Percentiles rank a stretch among this genome's conserved stretches.
phyloP scores from a whole-genome alignment of 345 rosid species.

The Euphorbia lathyris region DNA sequence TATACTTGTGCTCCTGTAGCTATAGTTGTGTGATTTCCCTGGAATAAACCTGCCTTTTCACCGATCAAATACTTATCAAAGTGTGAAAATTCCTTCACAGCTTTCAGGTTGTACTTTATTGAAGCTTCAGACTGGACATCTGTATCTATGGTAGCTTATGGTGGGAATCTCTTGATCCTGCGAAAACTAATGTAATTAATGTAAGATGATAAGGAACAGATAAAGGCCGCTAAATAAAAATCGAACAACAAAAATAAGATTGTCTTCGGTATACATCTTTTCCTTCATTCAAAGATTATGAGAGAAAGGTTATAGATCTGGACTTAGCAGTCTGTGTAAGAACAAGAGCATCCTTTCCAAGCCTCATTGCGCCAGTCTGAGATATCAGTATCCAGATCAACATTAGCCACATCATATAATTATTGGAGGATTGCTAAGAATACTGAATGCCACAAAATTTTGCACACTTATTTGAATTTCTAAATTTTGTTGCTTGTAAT shows the following conservation, averaged over 20 bases:
- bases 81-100: conserved; percentile 31
- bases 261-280: conserved; percentile 25
- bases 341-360: no score
- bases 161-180: no score
- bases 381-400: conserved; percentile 7
- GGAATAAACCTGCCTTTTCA: no score
- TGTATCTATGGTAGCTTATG: no score
- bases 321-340: no score
- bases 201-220: not conserved
- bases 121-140: no score
- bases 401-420: conserved; percentile 9
- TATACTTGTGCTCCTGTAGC: conserved; percentile 37
- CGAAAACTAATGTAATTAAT: no score
- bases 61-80: conserved; percentile 34
- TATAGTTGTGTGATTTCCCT: no score
- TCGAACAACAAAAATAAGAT: not conserved
- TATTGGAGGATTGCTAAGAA: not conserved
- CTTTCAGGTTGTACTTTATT: conserved; percentile 33
- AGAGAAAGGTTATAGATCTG: no score
- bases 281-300: conserved; percentile 37
- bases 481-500: no score
- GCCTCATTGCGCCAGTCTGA: conserved; percentile 42
- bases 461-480: not conserved
- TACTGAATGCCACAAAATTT: not conserved
- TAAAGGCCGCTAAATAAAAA: not conserved